These are phyloP conservation scores for Phytophthora fragariaefolia DNA, from an alignment of 352 stramenopile species.

Conservation along the genomic window DNA sequence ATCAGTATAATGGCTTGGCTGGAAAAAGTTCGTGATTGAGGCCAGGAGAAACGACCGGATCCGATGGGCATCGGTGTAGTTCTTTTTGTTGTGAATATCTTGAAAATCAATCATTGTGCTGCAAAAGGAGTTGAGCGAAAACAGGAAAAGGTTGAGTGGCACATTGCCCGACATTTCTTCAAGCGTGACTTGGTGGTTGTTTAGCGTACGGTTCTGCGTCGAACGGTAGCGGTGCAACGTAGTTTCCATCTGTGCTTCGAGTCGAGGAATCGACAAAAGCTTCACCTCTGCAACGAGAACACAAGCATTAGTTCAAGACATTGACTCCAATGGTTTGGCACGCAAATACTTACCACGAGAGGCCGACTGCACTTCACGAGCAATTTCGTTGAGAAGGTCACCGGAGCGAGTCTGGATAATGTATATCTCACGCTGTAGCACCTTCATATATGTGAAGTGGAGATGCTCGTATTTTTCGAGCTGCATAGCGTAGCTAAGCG, in stretches of 20 bases:
- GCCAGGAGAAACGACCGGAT: constrained; percentile 57
- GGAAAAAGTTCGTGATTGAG: constrained; percentile 57
- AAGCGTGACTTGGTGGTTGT: constrained; percentile 50
- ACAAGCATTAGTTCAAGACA: constrained; percentile 4
- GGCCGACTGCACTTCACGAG: constrained; percentile 56
- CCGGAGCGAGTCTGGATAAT: constrained; percentile 71
- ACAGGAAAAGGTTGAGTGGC: constrained; percentile 80
- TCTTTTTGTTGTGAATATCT: constrained; percentile 65
- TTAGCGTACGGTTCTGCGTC: constrained; percentile 64
- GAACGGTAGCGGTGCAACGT: constrained; percentile 69
- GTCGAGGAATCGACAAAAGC: constrained; percentile 44
- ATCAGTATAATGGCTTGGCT: constrained; percentile 49
- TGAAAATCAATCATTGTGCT: constrained; percentile 77
- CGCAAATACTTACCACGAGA: constrained; percentile 41
- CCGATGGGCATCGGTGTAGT: constrained; percentile 53
- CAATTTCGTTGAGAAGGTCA: constrained; percentile 75
- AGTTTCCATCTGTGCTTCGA: constrained; percentile 75
- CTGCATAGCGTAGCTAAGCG: constrained; percentile 78
- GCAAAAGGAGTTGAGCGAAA: constrained; percentile 84
- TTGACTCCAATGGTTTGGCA: not conserved
- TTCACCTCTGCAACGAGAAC: constrained; percentile 46
- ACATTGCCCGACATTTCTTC: constrained; percentile 79
- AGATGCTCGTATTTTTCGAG: constrained; percentile 79
- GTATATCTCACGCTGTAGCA: constrained; percentile 81
- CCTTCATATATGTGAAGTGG: constrained; percentile 79